Conservation (phyloP, 2,329 filamentous ascomycete species). For the Fusarium sp. region DNA sequence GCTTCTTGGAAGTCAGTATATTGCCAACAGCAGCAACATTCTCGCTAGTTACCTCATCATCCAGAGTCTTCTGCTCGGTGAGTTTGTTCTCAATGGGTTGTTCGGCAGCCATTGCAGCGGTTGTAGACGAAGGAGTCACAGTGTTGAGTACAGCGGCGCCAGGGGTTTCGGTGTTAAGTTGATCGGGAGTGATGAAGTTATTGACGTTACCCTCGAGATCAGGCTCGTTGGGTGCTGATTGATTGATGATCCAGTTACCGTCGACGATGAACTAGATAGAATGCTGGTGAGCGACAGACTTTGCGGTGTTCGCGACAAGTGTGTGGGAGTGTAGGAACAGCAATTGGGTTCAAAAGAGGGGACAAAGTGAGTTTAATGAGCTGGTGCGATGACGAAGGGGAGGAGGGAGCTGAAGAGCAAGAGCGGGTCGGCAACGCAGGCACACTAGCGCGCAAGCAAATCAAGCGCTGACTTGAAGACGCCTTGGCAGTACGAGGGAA, state of each 20-base stretch:
- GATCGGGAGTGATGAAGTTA: conserved; percentile 85
- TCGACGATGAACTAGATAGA: conserved; percentile 88
- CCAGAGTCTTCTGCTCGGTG: conserved; percentile 32
- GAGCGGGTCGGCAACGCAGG: conserved; percentile 42
- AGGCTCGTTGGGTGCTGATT: conserved; percentile 81
- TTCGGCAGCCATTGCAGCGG: conserved; percentile 71
- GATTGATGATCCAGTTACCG: conserved; percentile 88
- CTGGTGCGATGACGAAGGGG: conserved; percentile 39
- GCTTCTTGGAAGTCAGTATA: conserved; percentile 31
- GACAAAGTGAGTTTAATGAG: conserved; percentile 32
- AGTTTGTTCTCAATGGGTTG: conserved; percentile 65
- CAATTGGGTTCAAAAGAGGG: conserved; percentile 40
- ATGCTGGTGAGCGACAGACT: conserved; percentile 42
- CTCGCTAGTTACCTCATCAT: conserved; percentile 38
- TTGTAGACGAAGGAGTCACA: conserved; percentile 77
- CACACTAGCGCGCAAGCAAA: conserved; percentile 43
- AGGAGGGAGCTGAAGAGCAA: conserved; percentile 27
- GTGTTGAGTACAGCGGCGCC: conserved; percentile 71
- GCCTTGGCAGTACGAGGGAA: conserved; percentile 33
- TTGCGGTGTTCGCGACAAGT: conserved; percentile 13
- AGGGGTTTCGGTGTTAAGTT: conserved; percentile 66
- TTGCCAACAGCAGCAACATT: conserved; percentile 16
- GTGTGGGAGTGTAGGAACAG: conserved; percentile 20
- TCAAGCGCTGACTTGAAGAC: conserved; percentile 30
- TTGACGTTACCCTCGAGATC: conserved; percentile 89